Percentiles rank a stretch among this genome's conserved stretches.
phyloP scores from a whole-genome alignment of 2,329 filamentous ascomycete species.

The Aspergillus pseudoviridinutans region DNA sequence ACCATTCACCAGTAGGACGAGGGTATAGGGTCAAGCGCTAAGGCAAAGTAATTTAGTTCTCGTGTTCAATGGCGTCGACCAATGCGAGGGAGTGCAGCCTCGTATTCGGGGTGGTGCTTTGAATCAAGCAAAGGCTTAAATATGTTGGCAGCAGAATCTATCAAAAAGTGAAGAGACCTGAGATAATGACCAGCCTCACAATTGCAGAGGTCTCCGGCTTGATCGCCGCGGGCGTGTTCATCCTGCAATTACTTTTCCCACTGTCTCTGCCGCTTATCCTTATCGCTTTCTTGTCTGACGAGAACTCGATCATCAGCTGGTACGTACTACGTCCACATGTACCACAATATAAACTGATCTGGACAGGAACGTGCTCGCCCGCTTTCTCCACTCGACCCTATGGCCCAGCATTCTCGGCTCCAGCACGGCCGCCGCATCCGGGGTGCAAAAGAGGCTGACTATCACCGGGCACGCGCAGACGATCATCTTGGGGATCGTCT shows the following conservation, averaged over 20 bases:
- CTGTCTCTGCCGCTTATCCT: slow-evolving; percentile 35
- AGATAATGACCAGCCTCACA: slow-evolving; percentile 17
- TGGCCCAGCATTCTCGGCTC: slow-evolving; percentile 43
- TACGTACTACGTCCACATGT: slow-evolving; percentile 14
- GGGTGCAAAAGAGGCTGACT: slow-evolving; percentile 27
- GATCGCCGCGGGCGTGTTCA: slow-evolving; percentile 36
- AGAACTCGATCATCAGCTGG: slow-evolving; percentile 39
- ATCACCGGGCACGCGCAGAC: slow-evolving; percentile 24
- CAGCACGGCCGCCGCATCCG: slow-evolving; percentile 31
- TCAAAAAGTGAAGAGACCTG: no score
- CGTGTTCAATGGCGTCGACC: neutral
- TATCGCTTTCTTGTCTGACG: slow-evolving; percentile 33
- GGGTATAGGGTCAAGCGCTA: no score
- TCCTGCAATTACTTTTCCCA: slow-evolving; percentile 36
- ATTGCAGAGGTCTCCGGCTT: slow-evolving; percentile 40
- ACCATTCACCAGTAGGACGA: no score
- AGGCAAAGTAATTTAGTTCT: neutral
- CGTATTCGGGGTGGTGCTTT: neutral
- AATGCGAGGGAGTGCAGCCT: neutral
- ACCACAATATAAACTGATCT: neutral
- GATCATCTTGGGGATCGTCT: slow-evolving; percentile 29
- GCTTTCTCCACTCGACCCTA: slow-evolving; percentile 36
- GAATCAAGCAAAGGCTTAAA: neutral
- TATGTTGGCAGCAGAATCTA: no score
- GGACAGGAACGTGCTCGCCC: slow-evolving; percentile 34